Evolutionary conservation across 2,329 filamentous ascomycete genomes (phyloP).

Genomic region (Incumbomyces lentus): DNA sequence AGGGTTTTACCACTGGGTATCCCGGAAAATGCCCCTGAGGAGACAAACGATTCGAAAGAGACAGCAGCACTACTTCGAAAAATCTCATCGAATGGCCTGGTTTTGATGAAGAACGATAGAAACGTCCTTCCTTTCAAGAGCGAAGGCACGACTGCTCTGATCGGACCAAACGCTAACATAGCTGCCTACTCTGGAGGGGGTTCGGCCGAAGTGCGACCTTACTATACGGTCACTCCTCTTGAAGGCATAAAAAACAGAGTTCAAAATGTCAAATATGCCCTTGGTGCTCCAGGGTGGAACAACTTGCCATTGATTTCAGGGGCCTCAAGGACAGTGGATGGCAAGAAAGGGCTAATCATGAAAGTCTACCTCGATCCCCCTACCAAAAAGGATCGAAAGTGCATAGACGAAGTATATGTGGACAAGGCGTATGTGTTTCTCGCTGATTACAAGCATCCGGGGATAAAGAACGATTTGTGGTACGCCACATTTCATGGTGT

Average conservation of each 20-base stretch:
- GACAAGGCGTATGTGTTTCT: conserved; percentile 39
- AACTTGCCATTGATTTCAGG: conserved; percentile 50
- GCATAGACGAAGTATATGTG: conserved; percentile 41
- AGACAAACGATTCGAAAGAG: conserved; percentile 48
- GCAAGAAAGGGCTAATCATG: conserved; percentile 51
- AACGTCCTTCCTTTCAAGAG: conserved; percentile 48
- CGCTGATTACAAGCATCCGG: conserved; percentile 45
- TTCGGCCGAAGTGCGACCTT: conserved; percentile 45
- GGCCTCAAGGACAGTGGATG: conserved; percentile 41
- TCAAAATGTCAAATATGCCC: conserved; percentile 39
- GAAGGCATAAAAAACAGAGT: conserved; percentile 32
- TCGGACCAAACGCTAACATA: conserved; percentile 44
- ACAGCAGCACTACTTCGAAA: conserved; percentile 54
- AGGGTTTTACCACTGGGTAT: conserved; percentile 45
- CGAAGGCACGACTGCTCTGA: conserved; percentile 39
- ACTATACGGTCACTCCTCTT: conserved; percentile 36
- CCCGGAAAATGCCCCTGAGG: conserved; percentile 45
- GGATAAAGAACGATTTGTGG: conserved; percentile 42
- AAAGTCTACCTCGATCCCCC: conserved; percentile 52
- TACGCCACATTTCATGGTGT: conserved; percentile 53
- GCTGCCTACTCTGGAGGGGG: conserved; percentile 50
- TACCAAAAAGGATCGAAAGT: conserved; percentile 35
- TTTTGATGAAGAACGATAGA: conserved; percentile 63
- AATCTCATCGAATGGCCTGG: conserved; percentile 58
- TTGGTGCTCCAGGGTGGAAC: conserved; percentile 56